Conservation (phyloP, 257 asterid genomes). For the Plantago elongata region DNA sequence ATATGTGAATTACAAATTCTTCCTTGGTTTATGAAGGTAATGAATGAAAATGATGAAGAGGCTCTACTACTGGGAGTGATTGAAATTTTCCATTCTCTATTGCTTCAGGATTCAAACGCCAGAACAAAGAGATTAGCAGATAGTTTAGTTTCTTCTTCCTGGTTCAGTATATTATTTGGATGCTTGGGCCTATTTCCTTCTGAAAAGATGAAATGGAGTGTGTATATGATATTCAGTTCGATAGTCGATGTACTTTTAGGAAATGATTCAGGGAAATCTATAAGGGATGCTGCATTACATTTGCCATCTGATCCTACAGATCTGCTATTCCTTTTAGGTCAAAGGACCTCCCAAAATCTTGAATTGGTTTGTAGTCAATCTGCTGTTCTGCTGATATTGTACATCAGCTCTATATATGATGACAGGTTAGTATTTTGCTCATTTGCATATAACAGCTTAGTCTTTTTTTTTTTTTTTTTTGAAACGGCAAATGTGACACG, state of each 20-base stretch:
- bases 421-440: constrained; percentile 54
- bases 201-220: constrained; percentile 58
- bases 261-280: constrained; percentile 54
- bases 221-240: constrained; percentile 60
- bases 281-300: constrained; percentile 57
- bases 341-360: constrained; percentile 54
- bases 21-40: constrained; percentile 70
- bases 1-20: constrained; percentile 46
- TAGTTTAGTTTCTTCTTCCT: constrained; percentile 60
- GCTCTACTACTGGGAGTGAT: constrained; percentile 62
- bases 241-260: constrained; percentile 63
- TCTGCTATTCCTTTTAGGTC: constrained; percentile 83
- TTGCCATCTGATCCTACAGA: constrained; percentile 89
- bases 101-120: constrained; percentile 45
- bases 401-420: constrained; percentile 66
- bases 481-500: too few species aligned
- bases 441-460: constrained; percentile 6
- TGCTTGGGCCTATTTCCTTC: constrained; percentile 85
- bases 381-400: constrained; percentile 65
- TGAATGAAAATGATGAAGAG: constrained; percentile 64
- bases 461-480: too few species aligned
- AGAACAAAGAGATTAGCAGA: constrained; percentile 52
- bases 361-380: constrained; percentile 61
- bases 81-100: constrained; percentile 62
- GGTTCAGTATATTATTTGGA: constrained; percentile 81